Percentiles rank a stretch among this genome's conserved stretches.
phyloP scores from a whole-genome alignment of 1,139 yeast genomes.

The Sugiyamaella neomexicana region DNA sequence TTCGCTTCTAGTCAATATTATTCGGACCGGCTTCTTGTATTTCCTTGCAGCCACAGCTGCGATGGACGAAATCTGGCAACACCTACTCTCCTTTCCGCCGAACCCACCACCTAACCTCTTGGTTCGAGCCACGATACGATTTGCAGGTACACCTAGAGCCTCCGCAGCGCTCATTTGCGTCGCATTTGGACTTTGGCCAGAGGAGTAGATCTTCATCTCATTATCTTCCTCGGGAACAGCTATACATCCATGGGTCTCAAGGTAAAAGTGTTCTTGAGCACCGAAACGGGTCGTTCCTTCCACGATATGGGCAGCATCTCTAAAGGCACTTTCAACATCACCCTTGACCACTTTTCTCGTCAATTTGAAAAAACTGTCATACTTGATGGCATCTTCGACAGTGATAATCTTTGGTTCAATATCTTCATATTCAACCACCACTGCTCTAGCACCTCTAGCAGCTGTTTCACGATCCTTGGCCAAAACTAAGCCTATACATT shows the following conservation, averaged over 20 bases:
- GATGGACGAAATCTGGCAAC: constrained; percentile 45
- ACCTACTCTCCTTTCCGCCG: constrained; percentile 58
- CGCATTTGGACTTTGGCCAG: constrained; percentile 48
- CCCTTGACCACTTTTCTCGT: constrained; percentile 40
- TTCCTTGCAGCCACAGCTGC: constrained; percentile 58
- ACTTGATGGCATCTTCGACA: constrained; percentile 47
- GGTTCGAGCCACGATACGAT: constrained; percentile 43
- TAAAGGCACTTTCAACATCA: constrained; percentile 44
- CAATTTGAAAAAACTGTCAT: constrained; percentile 38
- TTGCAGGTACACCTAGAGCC: constrained; percentile 45
- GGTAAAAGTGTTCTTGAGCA: constrained; percentile 50
- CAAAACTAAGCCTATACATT: constrained; percentile 46
- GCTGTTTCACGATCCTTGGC: constrained; percentile 46
- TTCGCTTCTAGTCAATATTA: constrained; percentile 44
- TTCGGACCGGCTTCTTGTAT: constrained; percentile 45
- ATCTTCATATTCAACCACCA: constrained; percentile 46
- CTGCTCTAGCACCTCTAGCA: constrained; percentile 47
- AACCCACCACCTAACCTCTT: constrained; percentile 64
- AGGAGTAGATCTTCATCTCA: constrained; percentile 46
- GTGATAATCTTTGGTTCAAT: constrained; percentile 40
- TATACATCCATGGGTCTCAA: constrained; percentile 48
- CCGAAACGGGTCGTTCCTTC: constrained; percentile 46
- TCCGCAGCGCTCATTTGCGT: constrained; percentile 46
- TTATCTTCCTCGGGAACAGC: constrained; percentile 49
- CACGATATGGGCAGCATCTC: constrained; percentile 39